Percentiles rank a stretch among this genome's conserved stretches.
phyloP scores from a whole-genome alignment of 2,329 filamentous ascomycete genomes.

The Salinomyces thailandicus region DNA sequence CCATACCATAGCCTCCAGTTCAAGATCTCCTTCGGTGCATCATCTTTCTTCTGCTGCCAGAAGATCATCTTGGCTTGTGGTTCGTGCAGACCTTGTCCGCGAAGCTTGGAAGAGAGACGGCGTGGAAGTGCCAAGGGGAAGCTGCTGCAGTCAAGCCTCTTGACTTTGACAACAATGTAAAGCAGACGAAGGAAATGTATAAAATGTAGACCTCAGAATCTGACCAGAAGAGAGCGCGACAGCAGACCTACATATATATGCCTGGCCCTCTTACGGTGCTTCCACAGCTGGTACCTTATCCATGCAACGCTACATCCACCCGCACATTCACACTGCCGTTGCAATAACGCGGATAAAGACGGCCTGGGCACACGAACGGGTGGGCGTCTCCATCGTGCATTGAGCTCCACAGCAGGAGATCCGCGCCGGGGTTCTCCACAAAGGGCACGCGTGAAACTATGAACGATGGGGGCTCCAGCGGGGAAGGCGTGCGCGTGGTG shows the following conservation, averaged over 20 bases:
- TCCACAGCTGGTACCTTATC: background rate
- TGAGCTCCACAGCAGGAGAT: no score
- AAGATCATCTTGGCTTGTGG: conserved; percentile 17
- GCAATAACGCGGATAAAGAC: background rate
- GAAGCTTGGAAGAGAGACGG: background rate
- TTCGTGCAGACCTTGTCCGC: no score
- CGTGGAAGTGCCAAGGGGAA: background rate
- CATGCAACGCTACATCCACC: background rate
- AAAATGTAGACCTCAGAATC: background rate
- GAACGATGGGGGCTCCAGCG: no score
- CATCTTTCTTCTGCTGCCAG: conserved; percentile 35
- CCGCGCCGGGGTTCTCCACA: no score
- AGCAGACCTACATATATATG: no score
- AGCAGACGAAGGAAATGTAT: background rate
- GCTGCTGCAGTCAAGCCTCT: background rate
- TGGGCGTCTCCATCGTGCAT: no score
- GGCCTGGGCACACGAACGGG: conserved; percentile 1
- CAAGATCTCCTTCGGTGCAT: conserved; percentile 59
- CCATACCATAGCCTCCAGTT: conserved; percentile 74
- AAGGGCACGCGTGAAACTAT: no score
- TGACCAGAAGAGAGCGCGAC: background rate
- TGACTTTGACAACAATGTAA: background rate
- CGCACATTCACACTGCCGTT: background rate
- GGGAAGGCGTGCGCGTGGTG: no score
- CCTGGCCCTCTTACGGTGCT: background rate